phyloP scores from a whole-genome alignment of 1,284 basidiomycete species.

The Fomitopsis pinicola region DNA sequence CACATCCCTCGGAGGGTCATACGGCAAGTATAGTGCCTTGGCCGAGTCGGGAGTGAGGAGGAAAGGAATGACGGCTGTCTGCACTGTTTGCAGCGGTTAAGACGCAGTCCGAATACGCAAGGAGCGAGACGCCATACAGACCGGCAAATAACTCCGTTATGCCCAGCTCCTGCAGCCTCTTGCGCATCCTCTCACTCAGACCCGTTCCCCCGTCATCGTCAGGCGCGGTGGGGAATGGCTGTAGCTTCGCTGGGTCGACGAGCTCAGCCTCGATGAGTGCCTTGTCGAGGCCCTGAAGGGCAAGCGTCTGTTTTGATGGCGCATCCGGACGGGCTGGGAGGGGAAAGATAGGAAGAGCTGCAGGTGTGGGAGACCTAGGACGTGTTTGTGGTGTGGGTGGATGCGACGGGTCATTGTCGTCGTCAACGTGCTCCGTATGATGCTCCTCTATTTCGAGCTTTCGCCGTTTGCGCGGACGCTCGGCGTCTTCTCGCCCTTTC shows the following conservation, averaged over 20 bases:
- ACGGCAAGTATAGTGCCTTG: conserved; percentile 66
- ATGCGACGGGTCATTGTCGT: not conserved
- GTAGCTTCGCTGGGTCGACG: conserved; percentile 53
- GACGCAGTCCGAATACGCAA: not conserved
- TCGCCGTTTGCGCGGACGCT: conserved; percentile 37
- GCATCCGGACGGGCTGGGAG: conserved; percentile 65
- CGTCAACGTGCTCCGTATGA: conserved; percentile 4
- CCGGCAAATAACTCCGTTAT: conserved; percentile 85
- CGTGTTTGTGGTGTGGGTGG: conserved; percentile 8
- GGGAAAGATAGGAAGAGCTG: conserved; percentile 64
- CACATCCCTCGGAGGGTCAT: conserved; percentile 72
- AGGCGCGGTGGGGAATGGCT: conserved; percentile 43
- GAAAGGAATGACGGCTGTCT: conserved; percentile 79
- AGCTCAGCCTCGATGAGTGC: conserved; percentile 71
- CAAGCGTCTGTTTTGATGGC: conserved; percentile 65
- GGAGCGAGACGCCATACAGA: conserved; percentile 33
- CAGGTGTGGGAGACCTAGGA: conserved; percentile 29
- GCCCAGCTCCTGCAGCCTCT: conserved; percentile 68
- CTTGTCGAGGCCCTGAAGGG: conserved; percentile 74
- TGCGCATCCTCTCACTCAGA: conserved; percentile 59
- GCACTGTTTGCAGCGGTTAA: conserved; percentile 48
- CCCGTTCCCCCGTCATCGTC: conserved; percentile 40
- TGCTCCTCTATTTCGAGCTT: conserved; percentile 26
- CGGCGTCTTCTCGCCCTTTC: conserved; percentile 4
- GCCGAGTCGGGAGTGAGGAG: conserved; percentile 46